Evolutionary conservation across 2,329 filamentous ascomycete species (phyloP), one percentile per base, ranked within the genome.

Genomic region (Fusarium odoratissimum): DNA sequence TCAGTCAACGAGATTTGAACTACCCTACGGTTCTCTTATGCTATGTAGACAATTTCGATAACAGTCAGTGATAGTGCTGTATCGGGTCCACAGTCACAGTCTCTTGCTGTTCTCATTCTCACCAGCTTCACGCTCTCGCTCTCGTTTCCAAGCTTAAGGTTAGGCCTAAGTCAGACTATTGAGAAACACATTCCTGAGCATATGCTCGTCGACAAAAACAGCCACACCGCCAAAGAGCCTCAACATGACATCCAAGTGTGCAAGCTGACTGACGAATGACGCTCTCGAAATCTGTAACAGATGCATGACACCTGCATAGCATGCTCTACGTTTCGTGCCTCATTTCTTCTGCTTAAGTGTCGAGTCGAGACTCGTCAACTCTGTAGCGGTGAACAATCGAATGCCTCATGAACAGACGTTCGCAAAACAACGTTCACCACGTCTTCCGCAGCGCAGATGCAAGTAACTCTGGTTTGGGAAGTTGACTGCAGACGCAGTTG

Each of bases 401-500:
- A 42, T 51, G 64, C 52, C 49, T 52, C 33, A 46, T 51, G 23
- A 51, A 16, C 64, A 63, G 30, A 48, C 3, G 8, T 13, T 51
- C 45, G 21, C 60, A 61, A 52, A 55, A 54, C 46, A 67, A 30
- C 46, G n/a, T 9, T 25, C 54, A 67, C 58, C 66, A 69, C 66
- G 51, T 69, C 49, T 52, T 46, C 63, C 40, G 30, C 60, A 58
- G 30, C 37, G 41, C 37, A 52, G 64, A 69, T 69, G 66, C 66
- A 69, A 64, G 60, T 41, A 57, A 64, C 40, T 64, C 66, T 69
- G 64, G 38, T 67, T 67, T 67, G 10, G 64, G 64, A 69, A 69
- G 59, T 59, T 69, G 49, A 33, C 59, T 46, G 63, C 60, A 60
- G 35, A 45, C 42, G 45, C 23, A 30, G 58, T 69, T 57, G 64